These are phyloP conservation scores for Pythium oligandrum DNA, from an alignment of 352 stramenopile genomes.

Conservation along the genomic window DNA sequence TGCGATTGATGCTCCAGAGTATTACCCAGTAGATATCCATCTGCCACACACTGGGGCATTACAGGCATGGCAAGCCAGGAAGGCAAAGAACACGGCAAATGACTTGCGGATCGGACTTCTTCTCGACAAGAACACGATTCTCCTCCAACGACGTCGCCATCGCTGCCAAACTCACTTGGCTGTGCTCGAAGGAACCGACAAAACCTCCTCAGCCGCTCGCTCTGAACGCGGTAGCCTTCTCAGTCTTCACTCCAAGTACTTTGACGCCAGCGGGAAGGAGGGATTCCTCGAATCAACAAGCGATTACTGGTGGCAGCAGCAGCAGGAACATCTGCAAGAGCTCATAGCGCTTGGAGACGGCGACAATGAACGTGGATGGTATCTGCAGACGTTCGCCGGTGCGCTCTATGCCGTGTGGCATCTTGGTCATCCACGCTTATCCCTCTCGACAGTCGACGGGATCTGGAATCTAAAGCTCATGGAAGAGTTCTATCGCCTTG, in stretches of 20 bases:
- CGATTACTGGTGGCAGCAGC: constrained; percentile 20
- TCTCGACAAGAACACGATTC: constrained; percentile 46
- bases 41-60: constrained; percentile 2
- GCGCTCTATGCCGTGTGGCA: constrained; percentile 51
- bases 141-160: constrained; percentile 47
- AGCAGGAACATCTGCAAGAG: constrained; percentile 23
- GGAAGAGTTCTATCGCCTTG: constrained; percentile 19
- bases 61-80: too few relatives aligned
- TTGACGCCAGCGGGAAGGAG: constrained; percentile 6
- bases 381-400: constrained; percentile 43
- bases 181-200: too few relatives aligned
- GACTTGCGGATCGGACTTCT: constrained; percentile 50
- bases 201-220: too few relatives aligned
- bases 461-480: constrained; percentile 44
- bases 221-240: too few relatives aligned
- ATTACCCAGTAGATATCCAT: constrained; percentile 70
- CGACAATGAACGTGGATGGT: too few relatives aligned
- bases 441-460: constrained; percentile 27
- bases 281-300: background rate
- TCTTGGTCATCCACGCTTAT: constrained; percentile 30
- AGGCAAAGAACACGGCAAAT: constrained; percentile 37
- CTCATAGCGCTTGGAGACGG: constrained; percentile 17
- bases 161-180: too few relatives aligned
- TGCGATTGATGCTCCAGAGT: constrained; percentile 34
- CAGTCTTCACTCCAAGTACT: constrained; percentile 16